Percentiles rank a stretch among this genome's conserved stretches.
These are phyloP conservation scores for Allomyces javanicus DNA, from an alignment of 192 early-diverging fungal genomes.

Conservation along the genomic window DNA sequence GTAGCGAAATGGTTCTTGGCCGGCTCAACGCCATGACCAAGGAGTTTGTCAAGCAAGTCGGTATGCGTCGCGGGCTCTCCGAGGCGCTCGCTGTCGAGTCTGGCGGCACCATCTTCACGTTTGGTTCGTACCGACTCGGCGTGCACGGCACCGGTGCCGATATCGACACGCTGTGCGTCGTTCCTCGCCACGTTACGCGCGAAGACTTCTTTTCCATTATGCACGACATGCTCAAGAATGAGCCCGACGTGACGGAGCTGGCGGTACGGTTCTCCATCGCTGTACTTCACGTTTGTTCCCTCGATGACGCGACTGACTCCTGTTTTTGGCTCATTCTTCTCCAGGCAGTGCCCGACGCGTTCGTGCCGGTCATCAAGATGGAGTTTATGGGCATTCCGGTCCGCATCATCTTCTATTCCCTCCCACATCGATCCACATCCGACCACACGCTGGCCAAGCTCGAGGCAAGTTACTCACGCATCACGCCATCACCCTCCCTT, in stretches of 20 bases:
- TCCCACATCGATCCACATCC: no score
- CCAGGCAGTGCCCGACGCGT: constrained; percentile 60
- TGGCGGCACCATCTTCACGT: constrained; percentile 93
- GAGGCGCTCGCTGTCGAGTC: constrained; percentile 67
- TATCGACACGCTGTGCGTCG: constrained; percentile 95
- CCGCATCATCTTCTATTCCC: constrained; percentile 8
- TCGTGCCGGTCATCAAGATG: constrained; percentile 91
- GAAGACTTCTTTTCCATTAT: constrained; percentile 87
- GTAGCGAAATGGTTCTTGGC: constrained; percentile 66
- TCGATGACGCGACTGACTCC: background rate
- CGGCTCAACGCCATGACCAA: constrained; percentile 75
- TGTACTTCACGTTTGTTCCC: background rate
- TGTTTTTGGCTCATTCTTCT: background rate
- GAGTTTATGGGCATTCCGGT: constrained; percentile 74
- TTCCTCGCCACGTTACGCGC: constrained; percentile 66
- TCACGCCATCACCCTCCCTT: no score
- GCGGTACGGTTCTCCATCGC: constrained; percentile 19
- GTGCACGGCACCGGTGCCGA: constrained; percentile 88
- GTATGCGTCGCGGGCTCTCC: constrained; percentile 48
- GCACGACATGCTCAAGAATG: constrained; percentile 61
- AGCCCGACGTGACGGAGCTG: constrained; percentile 69
- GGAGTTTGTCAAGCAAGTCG: constrained; percentile 72
- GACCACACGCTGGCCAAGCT: no score
- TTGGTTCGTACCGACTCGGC: constrained; percentile 87
- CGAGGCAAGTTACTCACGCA: no score